phyloP scores from a whole-genome alignment of 257 asterid species.

The Solanum raphanifolium region DNA sequence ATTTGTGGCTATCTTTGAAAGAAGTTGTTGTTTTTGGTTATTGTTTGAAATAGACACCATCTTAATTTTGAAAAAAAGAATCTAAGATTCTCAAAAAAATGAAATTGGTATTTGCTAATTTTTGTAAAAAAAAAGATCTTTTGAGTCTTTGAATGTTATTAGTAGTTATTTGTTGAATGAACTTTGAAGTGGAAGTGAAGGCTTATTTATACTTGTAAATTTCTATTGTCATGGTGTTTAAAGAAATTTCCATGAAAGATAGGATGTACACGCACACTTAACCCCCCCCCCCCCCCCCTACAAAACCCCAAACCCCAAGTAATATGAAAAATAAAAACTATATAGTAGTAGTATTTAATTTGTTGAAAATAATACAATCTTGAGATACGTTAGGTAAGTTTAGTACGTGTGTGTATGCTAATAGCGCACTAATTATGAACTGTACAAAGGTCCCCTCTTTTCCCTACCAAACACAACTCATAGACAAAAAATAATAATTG shows the following conservation, averaged over 20 bases:
- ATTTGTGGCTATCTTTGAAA: conserved; percentile 51
- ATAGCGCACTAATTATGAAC: conserved; percentile 1
- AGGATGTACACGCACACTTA: neutral
- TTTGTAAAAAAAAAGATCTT: neutral
- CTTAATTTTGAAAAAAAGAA: neutral
- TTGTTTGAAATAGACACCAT: conserved; percentile 6
- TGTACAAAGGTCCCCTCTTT: neutral
- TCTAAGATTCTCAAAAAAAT: neutral
- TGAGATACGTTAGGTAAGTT: neutral
- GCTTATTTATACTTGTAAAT: neutral
- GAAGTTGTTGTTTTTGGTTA: neutral
- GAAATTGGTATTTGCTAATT: neutral
- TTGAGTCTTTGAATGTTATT: neutral
- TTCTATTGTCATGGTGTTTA: neutral
- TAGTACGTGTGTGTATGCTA: neutral
- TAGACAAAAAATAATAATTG: neutral
- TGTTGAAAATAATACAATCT: neutral
- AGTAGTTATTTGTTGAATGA: neutral
- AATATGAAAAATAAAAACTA: neutral
- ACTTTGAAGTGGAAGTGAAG: neutral
- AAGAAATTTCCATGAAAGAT: neutral
- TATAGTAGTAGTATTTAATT: neutral
- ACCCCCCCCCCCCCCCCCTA: neutral
- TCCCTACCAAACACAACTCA: neutral
- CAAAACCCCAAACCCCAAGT: neutral